Evolutionary conservation across 495 filamentous ascomycete genomes (phyloP).

Genomic region (Amniculicola lignicola): DNA sequence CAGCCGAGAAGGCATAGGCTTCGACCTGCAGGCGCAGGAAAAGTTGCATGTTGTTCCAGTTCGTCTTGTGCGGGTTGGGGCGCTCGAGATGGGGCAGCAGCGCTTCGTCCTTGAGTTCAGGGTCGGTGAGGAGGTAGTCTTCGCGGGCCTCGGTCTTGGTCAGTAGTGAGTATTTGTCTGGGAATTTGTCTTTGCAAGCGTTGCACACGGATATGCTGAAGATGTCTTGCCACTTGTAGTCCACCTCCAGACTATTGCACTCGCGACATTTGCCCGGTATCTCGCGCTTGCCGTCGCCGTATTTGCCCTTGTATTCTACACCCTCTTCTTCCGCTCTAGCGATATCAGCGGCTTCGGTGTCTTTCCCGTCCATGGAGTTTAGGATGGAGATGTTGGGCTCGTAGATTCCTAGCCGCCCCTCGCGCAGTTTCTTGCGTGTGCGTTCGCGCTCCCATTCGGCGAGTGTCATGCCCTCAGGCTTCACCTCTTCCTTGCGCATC

Average conservation of each 20-base stretch:
- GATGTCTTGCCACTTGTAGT: slow-evolving; percentile 88
- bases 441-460: slow-evolving; percentile 90
- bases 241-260: slow-evolving; percentile 79
- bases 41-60: slow-evolving; percentile 98
- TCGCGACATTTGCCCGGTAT: slow-evolving; percentile 73
- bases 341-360: slow-evolving; percentile 40
- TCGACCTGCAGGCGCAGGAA: slow-evolving; percentile 93
- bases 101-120: slow-evolving; percentile 80
- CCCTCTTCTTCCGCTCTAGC: slow-evolving; percentile 6
- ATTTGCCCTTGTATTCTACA: slow-evolving; percentile 27
- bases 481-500: slow-evolving; percentile 53
- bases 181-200: slow-evolving; percentile 77
- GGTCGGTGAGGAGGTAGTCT: slow-evolving; percentile 93
- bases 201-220: slow-evolving; percentile 69
- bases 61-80: slow-evolving; percentile 91
- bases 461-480: slow-evolving; percentile 82
- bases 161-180: slow-evolving; percentile 87
- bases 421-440: slow-evolving; percentile 61
- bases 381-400: slow-evolving; percentile 79
- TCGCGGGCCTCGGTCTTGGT: slow-evolving; percentile 96
- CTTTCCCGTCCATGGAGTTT: slow-evolving; percentile 39
- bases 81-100: slow-evolving; percentile 81
- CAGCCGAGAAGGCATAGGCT: slow-evolving; percentile 75
- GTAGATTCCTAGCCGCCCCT: slow-evolving; percentile 75
- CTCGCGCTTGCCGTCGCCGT: slow-evolving; percentile 38